Evolutionary conservation across 495 filamentous ascomycete species (phyloP).

Genomic region (Sabuloglossum arenarium): DNA sequence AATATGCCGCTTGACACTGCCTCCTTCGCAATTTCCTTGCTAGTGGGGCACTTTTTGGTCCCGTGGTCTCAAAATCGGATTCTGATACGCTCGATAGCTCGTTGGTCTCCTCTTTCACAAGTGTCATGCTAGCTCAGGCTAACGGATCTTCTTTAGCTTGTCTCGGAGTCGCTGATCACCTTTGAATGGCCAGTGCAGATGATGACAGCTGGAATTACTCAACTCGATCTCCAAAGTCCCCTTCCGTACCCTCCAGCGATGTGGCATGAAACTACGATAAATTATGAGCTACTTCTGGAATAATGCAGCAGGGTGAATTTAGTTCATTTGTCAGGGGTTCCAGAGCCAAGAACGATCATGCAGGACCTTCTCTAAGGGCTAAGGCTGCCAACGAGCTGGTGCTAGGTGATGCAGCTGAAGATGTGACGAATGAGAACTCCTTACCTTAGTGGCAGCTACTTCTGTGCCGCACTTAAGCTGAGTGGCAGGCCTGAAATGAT

Average conservation of each 20-base stretch:
- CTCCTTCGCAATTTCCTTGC: not conserved
- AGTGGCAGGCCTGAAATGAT: too few species aligned
- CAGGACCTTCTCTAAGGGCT: too few species aligned
- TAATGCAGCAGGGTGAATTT: not conserved
- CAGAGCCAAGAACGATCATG: too few species aligned
- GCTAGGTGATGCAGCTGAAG: too few species aligned
- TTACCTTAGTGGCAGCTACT: too few species aligned
- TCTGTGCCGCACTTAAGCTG: not conserved
- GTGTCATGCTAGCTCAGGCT: not conserved
- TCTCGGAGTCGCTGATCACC: not conserved
- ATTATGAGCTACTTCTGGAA: not conserved
- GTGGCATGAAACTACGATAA: too few species aligned
- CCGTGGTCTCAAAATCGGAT: not conserved
- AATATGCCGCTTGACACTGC: not conserved
- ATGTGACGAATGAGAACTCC: too few species aligned
- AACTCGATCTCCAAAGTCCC: too few species aligned
- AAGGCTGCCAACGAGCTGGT: too few species aligned
- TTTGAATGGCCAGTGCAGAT: not conserved
- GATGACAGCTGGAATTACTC: not conserved
- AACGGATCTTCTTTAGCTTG: not conserved
- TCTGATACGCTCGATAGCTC: not conserved
- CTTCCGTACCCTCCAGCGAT: too few species aligned
- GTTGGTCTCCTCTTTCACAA: not conserved
- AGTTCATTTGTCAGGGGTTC: not conserved
- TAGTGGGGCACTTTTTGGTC: not conserved